phyloP scores from a whole-genome alignment of 2,329 filamentous ascomycete species.

The Metarhizium album region DNA sequence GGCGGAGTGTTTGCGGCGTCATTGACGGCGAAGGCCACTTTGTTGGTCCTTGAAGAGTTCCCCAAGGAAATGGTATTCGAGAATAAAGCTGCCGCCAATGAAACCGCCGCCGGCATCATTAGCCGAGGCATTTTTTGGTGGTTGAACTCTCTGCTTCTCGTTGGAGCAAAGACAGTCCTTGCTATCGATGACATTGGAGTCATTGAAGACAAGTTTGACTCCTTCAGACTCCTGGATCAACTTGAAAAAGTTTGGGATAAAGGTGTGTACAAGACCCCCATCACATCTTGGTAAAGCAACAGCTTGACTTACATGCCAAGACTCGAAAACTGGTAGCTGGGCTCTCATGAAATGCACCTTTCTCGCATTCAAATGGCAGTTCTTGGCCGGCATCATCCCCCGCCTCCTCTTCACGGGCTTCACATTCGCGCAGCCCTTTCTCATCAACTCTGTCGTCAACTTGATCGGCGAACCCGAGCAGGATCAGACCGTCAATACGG shows the following conservation, averaged over 20 bases:
- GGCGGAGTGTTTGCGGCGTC: constrained; percentile 17
- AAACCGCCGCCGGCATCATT: constrained; percentile 23
- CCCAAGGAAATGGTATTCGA: constrained; percentile 15
- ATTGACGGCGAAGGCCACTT: constrained; percentile 2
- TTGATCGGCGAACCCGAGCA: constrained; percentile 18
- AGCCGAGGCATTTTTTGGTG: constrained; percentile 26
- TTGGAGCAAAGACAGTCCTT: constrained; percentile 15
- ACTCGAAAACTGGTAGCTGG: constrained; percentile 10
- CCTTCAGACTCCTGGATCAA: constrained; percentile 9
- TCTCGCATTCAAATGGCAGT: constrained; percentile 17
- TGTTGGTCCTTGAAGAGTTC: neutral
- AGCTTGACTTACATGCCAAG: constrained; percentile 5
- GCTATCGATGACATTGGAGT: constrained; percentile 14
- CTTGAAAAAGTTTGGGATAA: constrained; percentile 15
- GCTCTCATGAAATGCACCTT: constrained; percentile 18
- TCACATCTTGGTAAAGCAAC: too few species aligned
- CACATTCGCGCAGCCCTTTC: constrained; percentile 29
- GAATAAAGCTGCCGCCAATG: constrained; percentile 15
- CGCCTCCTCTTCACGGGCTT: constrained; percentile 29
- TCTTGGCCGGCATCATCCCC: constrained; percentile 23
- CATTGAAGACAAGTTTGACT: constrained; percentile 19
- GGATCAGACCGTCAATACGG: constrained; percentile 15
- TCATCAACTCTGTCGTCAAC: constrained; percentile 22
- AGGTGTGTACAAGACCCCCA: too few species aligned
- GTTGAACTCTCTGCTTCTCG: constrained; percentile 21